Percentiles rank a stretch among this genome's conserved stretches.
Evolutionary conservation across 1,284 basidiomycete species (phyloP).

Genomic region (Sutorius eximius): DNA sequence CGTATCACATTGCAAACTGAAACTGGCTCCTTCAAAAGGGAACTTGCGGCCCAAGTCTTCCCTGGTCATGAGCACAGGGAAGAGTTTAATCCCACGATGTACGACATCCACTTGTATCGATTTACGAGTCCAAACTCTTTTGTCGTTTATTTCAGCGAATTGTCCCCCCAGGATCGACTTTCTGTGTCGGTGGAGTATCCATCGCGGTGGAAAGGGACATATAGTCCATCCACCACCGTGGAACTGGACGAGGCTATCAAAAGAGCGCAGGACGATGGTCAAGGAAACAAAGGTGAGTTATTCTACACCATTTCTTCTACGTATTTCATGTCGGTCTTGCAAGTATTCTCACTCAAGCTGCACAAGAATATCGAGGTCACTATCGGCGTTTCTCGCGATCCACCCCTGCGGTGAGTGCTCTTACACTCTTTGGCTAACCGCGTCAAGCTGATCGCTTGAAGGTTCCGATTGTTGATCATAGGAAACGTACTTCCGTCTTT

Average conservation of each 20-base stretch:
- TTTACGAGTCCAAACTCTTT: not conserved
- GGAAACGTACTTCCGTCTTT: not conserved
- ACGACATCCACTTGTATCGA: not conserved
- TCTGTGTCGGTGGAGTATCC: not conserved
- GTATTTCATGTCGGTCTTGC: not conserved
- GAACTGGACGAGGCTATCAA: not conserved
- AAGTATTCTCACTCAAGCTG: not conserved
- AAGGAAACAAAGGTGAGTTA: not conserved
- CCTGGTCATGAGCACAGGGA: not conserved
- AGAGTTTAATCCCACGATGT: not conserved
- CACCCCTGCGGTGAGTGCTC: too few relatives aligned
- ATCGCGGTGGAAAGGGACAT: rapidly evolving
- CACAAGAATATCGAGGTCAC: not conserved
- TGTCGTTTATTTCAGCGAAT: not conserved
- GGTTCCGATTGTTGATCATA: not conserved
- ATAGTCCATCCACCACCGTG: not conserved
- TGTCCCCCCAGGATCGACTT: not conserved
- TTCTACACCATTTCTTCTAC: not conserved
- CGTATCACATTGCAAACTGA: not conserved
- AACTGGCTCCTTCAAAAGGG: not conserved
- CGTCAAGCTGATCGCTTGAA: not conserved
- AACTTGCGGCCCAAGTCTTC: not conserved
- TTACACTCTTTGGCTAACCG: too few relatives aligned
- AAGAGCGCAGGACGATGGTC: not conserved
- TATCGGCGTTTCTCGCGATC: not conserved